Evolutionary conservation across 164 flowering plant species (phyloP), one percentile per base, ranked within the genome.

Genomic region (Houttuynia cordata): DNA sequence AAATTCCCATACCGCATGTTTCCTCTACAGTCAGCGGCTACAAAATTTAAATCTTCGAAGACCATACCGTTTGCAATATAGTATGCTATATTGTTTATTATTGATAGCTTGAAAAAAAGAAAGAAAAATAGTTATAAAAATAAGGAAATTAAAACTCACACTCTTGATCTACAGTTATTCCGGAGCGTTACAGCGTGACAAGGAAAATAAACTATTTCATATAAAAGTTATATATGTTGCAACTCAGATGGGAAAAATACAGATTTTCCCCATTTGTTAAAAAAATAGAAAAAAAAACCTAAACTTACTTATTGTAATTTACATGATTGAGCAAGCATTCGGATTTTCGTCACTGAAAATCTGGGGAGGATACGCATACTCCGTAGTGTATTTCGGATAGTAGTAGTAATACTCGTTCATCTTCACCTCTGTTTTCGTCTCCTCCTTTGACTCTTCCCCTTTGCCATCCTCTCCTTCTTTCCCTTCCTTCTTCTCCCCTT

Each of bases 281-380:
- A 24, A 15, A 45, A 45, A 45, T 45, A 12, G n/a, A n/a, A n/a
- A n/a, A n/a, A 10, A 45, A 12, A 8, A 45, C 49, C 49, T 45
- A 45, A 45, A 45, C 49, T 2, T 45, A 10, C 17, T 0, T 45
- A 45, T 45, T 0, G 3, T 45, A 45, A 12, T 45, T 45, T 55
- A 62, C 65, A 62, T 62, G 15, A 62, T 53, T 40, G 69, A 60
- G 57, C 69, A 66, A 15, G 69, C 69, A 40, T 66, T 66, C 50
- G 69, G 69, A 54, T 66, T 60, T 53, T 66, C 69, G 47, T 66
- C 69, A 20, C 69, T 66, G 53, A 66, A 66, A 8, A 66, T 42
- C 59, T 66, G 69, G 9, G 69, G 60, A 1, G 69, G 45, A 55
- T 66, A 60, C 9, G 22, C 59, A 53, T 47, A 66, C 7, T 66